Conservation (phyloP, 805 yeast genomes). For the Candida caryicola region DNA sequence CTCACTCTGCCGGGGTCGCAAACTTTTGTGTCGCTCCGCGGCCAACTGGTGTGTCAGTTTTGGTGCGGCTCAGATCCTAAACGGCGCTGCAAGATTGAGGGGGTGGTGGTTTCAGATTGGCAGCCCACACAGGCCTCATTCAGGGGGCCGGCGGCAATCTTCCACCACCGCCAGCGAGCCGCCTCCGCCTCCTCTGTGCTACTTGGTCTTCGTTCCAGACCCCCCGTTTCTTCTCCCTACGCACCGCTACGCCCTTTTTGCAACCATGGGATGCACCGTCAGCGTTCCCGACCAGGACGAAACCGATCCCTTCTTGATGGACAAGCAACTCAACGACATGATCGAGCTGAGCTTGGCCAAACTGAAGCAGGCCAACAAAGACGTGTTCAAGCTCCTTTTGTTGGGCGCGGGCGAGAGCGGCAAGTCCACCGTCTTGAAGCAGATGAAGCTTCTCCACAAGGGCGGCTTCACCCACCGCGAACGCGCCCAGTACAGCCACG, state of each 20-base stretch:
- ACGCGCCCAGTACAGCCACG: conserved; percentile 73
- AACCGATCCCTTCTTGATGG: conserved; percentile 52
- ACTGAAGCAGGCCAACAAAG: conserved; percentile 50
- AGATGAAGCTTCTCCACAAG: conserved; percentile 79
- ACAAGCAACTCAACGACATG: conserved; percentile 54
- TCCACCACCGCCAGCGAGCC: too few relatives aligned
- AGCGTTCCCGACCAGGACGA: conserved; percentile 47
- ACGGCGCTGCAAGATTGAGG: too few relatives aligned
- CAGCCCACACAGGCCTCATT: too few relatives aligned
- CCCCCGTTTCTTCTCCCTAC: too few relatives aligned
- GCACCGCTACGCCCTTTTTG: too few relatives aligned
- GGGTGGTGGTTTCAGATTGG: too few relatives aligned
- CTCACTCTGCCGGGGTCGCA: too few relatives aligned
- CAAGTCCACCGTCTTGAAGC: conserved; percentile 88
- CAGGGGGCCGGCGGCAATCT: too few relatives aligned
- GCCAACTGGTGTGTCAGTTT: conserved; percentile 16
- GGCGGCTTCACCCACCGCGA: conserved; percentile 82
- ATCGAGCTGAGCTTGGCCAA: conserved; percentile 61
- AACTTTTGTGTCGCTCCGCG: too few relatives aligned
- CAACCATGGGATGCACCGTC: conserved; percentile 65
- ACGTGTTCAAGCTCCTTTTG: conserved; percentile 68
- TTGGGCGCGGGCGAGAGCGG: conserved; percentile 96
- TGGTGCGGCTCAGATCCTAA: conserved; percentile 16
- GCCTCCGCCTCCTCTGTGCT: too few relatives aligned
- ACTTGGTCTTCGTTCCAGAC: too few relatives aligned